Evolutionary conservation across 2,329 filamentous ascomycete genomes (phyloP).

Genomic region (Domatiomyces globalis): DNA sequence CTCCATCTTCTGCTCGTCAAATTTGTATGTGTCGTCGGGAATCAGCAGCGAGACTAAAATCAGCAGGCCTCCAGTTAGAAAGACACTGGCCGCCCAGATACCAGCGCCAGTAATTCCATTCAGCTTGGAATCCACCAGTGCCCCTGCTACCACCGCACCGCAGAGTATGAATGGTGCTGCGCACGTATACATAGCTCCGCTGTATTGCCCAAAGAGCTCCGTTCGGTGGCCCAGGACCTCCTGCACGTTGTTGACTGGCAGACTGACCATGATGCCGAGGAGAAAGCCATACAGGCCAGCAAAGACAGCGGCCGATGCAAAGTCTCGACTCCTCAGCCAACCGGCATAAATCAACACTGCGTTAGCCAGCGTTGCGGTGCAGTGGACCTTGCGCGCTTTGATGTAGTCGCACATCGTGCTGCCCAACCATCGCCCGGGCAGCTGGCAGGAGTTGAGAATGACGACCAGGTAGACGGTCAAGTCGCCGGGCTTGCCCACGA

Average conservation of each 20-base stretch:
- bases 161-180: constrained; percentile 1
- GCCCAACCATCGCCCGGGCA: neutral
- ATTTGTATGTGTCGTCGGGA: neutral
- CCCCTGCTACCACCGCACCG: neutral
- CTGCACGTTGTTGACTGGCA: constrained; percentile 2
- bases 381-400: neutral
- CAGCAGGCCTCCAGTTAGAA: neutral
- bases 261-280: neutral
- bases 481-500: neutral
- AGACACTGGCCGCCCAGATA: neutral
- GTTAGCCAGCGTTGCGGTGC: neutral
- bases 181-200: constrained; percentile 1
- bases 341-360: neutral
- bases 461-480: constrained; percentile 1
- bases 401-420: constrained; percentile 1
- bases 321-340: neutral
- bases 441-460: constrained; percentile 1
- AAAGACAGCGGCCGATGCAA: neutral
- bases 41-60: neutral
- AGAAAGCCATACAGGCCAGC: neutral
- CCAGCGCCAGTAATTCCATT: neutral
- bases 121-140: neutral
- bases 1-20: neutral
- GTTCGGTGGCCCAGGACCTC: neutral
- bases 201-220: neutral